Evolutionary conservation across 83 land plant genomes (phyloP), one percentile per base, ranked within the genome.

Genomic region (Thuja plicata): DNA sequence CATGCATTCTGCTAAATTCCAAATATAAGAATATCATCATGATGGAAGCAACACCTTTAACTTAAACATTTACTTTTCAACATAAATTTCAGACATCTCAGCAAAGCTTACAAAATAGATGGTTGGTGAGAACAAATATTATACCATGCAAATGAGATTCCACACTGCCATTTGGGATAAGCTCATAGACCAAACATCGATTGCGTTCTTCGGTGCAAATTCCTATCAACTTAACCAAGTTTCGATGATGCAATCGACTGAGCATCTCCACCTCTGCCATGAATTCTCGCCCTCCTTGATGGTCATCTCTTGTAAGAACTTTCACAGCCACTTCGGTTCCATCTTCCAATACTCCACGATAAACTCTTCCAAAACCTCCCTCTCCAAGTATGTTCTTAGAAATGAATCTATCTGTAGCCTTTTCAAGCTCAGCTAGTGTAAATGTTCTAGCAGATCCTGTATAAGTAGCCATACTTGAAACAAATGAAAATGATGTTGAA

Each of bases 311-410:
- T 38, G 92, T 94, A 30, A 96, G 94, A 54, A 96, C 90, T 91
- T 96, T 96, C 7, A 95, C 93, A 32, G 95, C 95, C 83, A 95
- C 93, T 84, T 96, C 93, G 77, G 86, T 91, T 86, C 94, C 96
- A 92, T 95, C 96, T 70, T 93, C 96, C 87, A 96, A 54, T 12
- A 71, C 81, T 54, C 96, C 98, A 88, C 77, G 91, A 80, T 93
- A 96, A 77, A 96, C 97, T 73, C 95, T 91, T 85, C 98, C 98
- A 94, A 95, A 96, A 24, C 99, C 97, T 82, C 97, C 99, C 90
- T 96, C 95, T n/a, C 99, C 99, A 40, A 97, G 89, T 45, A 97
- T 88, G 37, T 89, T 93, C 40, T 82, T 88, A 41, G 91, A 88
- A 88, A 91, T 92, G 88, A 97, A 97, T 48, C 89, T 91, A 32